A percentile compares a stretch with the other conserved stretches of the same genome.
Evolutionary conservation across 257 asterid genomes (phyloP).

Genomic region (Nicotiana tomentosiformis): DNA sequence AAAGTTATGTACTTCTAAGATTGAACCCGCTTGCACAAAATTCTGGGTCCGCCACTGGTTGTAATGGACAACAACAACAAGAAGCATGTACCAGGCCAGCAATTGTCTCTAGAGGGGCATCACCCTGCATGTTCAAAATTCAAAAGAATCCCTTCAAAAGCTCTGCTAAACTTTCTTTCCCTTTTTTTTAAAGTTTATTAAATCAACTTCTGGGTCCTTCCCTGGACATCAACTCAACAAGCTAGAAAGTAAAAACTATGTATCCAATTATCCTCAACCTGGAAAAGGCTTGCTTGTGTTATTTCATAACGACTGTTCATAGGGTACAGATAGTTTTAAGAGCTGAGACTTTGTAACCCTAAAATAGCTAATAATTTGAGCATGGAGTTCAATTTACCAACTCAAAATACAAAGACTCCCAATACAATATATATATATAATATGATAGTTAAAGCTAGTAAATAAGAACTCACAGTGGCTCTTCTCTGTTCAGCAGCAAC

Average conservation of each 20-base stretch:
- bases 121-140: background rate
- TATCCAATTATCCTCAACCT: background rate
- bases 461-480: slow-evolving; percentile 41
- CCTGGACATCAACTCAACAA: background rate
- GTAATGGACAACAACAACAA: background rate
- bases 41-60: no score
- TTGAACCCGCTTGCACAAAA: no score
- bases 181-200: background rate
- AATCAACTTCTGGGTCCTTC: background rate
- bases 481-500: slow-evolving; percentile 73
- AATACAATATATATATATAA: background rate
- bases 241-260: background rate
- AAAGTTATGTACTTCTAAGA: no score
- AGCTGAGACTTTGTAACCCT: background rate
- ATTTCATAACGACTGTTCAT: background rate
- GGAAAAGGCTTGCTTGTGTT: background rate
- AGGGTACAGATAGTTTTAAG: background rate
- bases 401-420: background rate
- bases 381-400: background rate
- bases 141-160: background rate
- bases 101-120: background rate
- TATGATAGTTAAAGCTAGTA: background rate
- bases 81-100: background rate
- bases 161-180: background rate
- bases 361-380: background rate